A percentile compares a stretch with the other conserved stretches of the same genome.
These are phyloP conservation scores for Babesia ovis DNA, from an alignment of 169 alveolate genomes.

Conservation along the genomic window DNA sequence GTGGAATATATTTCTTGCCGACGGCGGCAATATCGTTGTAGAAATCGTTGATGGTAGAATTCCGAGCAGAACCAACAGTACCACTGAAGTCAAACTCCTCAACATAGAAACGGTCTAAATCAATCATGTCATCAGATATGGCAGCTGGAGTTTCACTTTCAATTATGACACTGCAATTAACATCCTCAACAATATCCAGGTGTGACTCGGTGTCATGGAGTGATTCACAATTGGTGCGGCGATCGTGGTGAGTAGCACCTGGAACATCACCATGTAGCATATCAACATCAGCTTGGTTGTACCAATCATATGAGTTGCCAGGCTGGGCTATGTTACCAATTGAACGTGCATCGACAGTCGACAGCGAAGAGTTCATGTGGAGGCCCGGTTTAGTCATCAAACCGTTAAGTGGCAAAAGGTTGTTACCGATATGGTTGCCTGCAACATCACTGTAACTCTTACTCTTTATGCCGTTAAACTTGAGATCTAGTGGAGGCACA, in stretches of 20 bases:
- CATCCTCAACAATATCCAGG: constrained; percentile 33
- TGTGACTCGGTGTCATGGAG: constrained; percentile 1
- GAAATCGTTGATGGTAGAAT: constrained; percentile 10
- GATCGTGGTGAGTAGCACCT: not conserved
- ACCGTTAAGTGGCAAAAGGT: no score
- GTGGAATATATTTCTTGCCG: not conserved
- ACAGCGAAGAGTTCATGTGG: constrained; percentile 6
- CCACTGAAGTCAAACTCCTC: constrained; percentile 9
- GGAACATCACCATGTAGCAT: not conserved
- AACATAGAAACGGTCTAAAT: constrained; percentile 19
- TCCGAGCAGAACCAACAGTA: not conserved
- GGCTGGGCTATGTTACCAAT: not conserved
- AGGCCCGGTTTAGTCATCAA: no score
- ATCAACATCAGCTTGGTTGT: not conserved
- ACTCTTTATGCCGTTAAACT: no score
- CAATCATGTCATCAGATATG: not conserved
- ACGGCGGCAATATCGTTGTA: not conserved
- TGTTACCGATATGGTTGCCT: no score
- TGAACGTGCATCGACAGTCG: constrained; percentile 2
- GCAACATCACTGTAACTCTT: no score
- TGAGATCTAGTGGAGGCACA: no score
- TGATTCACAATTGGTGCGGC: not conserved
- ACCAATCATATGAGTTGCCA: constrained; percentile 1
- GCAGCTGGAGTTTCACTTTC: not conserved
- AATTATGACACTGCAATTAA: constrained; percentile 5